phyloP scores from a whole-genome alignment of 495 filamentous ascomycete genomes.

The Glonium stellatum region DNA sequence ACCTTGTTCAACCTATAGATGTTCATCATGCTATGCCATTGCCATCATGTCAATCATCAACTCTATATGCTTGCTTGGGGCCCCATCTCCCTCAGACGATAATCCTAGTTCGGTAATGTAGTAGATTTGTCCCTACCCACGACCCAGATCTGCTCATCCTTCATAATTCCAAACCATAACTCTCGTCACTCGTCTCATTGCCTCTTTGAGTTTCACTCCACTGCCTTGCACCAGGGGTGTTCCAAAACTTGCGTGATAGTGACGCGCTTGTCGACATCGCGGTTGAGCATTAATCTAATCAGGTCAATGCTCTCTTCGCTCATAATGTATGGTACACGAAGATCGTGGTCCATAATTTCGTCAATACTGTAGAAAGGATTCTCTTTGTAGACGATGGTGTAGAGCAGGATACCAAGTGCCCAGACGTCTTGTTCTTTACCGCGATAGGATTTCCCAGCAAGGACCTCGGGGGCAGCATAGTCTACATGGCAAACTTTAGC shows the following conservation, averaged over 20 bases:
- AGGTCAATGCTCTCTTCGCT: conserved; percentile 88
- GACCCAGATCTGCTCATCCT: too few species aligned
- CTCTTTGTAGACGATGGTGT: conserved; percentile 98
- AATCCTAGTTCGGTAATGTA: too few species aligned
- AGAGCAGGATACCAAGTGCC: conserved; percentile 95
- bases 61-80: too few species aligned
- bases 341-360: conserved; percentile 95
- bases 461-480: conserved; percentile 94
- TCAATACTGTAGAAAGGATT: conserved; percentile 99
- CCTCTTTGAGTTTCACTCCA: neutral
- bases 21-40: too few species aligned
- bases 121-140: too few species aligned
- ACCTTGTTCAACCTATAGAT: too few species aligned
- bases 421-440: conserved; percentile 98
- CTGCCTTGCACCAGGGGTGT: conserved; percentile 62
- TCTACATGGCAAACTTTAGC: conserved; percentile 47
- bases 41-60: too few species aligned
- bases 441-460: conserved; percentile 87
- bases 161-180: too few species aligned
- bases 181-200: neutral
- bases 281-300: conserved; percentile 82
- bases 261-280: conserved; percentile 73
- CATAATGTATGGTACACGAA: conserved; percentile 84
- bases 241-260: conserved; percentile 78
- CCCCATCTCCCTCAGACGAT: too few species aligned